A percentile compares a stretch with the other conserved stretches of the same genome.
phyloP scores from a whole-genome alignment of 1,284 basidiomycete genomes.

The Ceratobasidium sp. region DNA sequence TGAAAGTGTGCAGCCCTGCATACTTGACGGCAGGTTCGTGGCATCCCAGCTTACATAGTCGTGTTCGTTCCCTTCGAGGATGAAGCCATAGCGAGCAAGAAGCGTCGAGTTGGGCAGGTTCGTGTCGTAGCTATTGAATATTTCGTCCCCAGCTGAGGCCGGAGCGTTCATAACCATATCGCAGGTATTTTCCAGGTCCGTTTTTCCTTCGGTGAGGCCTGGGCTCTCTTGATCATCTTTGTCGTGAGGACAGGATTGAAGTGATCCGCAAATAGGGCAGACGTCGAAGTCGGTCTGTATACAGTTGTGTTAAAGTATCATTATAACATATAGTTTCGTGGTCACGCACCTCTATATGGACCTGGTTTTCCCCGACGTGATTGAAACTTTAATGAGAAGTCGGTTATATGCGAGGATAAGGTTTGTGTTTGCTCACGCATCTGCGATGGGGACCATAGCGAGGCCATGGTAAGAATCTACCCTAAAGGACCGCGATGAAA shows the following conservation, averaged over 20 bases:
- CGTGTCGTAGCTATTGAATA: slow-evolving; percentile 87
- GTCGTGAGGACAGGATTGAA: slow-evolving; percentile 77
- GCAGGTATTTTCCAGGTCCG: slow-evolving; percentile 46
- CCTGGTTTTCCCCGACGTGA: slow-evolving; percentile 73
- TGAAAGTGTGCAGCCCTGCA: slow-evolving; percentile 6
- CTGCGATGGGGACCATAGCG: slow-evolving; percentile 87
- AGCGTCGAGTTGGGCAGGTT: slow-evolving; percentile 70
- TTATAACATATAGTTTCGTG: slow-evolving; percentile 41
- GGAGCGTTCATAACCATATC: slow-evolving; percentile 61
- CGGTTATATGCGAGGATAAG: background rate
- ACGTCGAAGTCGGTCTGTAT: slow-evolving; percentile 80
- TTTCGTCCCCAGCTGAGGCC: slow-evolving; percentile 63
- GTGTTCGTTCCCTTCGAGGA: slow-evolving; percentile 66
- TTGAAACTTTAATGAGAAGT: slow-evolving; percentile 68
- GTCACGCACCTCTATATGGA: slow-evolving; percentile 71
- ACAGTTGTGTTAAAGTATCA: slow-evolving; percentile 1
- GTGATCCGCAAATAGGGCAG: slow-evolving; percentile 77
- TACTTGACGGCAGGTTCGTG: slow-evolving; percentile 49
- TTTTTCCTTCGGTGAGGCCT: background rate
- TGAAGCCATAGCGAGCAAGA: slow-evolving; percentile 76
- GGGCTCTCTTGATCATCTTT: slow-evolving; percentile 45
- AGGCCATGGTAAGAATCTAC: slow-evolving; percentile 85
- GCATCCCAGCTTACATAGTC: slow-evolving; percentile 60
- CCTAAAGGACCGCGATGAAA: slow-evolving; percentile 85
- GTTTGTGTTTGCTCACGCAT: slow-evolving; percentile 63